phyloP scores from a whole-genome alignment of 2,329 filamentous ascomycete genomes.

The Boeremia exigua region DNA sequence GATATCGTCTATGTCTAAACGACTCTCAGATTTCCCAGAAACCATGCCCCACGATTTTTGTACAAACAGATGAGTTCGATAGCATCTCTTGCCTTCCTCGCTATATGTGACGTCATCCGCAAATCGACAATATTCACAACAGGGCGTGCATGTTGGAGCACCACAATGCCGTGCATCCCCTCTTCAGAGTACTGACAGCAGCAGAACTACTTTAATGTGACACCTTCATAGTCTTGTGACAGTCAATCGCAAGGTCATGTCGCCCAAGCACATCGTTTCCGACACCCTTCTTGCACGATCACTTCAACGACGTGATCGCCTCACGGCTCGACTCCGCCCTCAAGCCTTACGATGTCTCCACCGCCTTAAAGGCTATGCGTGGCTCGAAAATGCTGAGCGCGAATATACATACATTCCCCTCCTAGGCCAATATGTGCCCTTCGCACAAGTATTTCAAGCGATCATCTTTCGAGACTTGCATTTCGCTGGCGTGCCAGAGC shows the following conservation, averaged over 20 bases:
- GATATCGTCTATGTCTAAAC: not conserved
- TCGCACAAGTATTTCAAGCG: slow-evolving; percentile 51
- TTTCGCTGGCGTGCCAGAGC: slow-evolving; percentile 53
- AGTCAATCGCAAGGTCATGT: not conserved
- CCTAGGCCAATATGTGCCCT: slow-evolving; percentile 52
- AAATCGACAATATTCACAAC: not conserved
- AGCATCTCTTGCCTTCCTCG: not conserved
- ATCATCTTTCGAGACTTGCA: slow-evolving; percentile 59
- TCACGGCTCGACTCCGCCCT: slow-evolving; percentile 52
- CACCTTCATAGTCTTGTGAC: not conserved
- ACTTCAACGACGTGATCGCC: slow-evolving; percentile 52
- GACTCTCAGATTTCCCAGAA: not conserved
- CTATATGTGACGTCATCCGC: slow-evolving; percentile 1
- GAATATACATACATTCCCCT: slow-evolving; percentile 60
- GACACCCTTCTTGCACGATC: slow-evolving; percentile 56
- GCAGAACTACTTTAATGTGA: not conserved
- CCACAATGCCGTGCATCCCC: not conserved
- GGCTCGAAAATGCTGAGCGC: slow-evolving; percentile 56
- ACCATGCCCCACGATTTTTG: not conserved
- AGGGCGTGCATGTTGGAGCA: not conserved
- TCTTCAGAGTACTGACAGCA: not conserved
- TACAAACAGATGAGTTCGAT: not conserved
- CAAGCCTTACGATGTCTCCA: slow-evolving; percentile 48
- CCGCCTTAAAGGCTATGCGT: slow-evolving; percentile 54
- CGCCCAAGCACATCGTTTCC: slow-evolving; percentile 24